Conservation (phyloP, 2,329 filamentous ascomycete species). For the Periconia digitata region DNA sequence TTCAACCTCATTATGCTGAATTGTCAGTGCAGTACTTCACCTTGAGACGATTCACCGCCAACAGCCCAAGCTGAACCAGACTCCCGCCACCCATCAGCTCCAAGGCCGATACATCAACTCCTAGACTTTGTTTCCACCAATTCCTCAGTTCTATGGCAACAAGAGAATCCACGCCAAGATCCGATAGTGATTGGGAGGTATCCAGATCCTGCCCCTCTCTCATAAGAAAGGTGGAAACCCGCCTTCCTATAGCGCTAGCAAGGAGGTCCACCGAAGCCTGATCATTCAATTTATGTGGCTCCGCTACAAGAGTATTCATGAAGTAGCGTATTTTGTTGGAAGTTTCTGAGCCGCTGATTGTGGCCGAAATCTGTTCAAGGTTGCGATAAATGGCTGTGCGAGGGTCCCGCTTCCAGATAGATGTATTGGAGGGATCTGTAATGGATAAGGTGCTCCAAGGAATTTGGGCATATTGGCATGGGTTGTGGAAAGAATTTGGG, state of each 20-base stretch:
- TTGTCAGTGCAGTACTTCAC: no score
- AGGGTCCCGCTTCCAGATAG: slow-evolving; percentile 18
- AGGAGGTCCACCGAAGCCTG: slow-evolving; percentile 9
- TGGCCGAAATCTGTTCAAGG: not conserved
- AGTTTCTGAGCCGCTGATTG: slow-evolving; percentile 1
- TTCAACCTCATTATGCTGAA: no score
- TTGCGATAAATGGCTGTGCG: slow-evolving; percentile 29
- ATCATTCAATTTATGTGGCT: slow-evolving; percentile 12
- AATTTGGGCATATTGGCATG: slow-evolving; percentile 8
- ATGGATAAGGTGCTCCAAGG: slow-evolving; percentile 18
- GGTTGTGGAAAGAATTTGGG: not conserved
- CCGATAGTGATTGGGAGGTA: slow-evolving; percentile 8
- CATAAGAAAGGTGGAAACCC: slow-evolving; percentile 20
- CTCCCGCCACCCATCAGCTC: slow-evolving; percentile 22
- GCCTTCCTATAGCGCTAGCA: slow-evolving; percentile 21
- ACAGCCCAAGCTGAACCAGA: slow-evolving; percentile 28
- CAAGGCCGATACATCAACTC: slow-evolving; percentile 24
- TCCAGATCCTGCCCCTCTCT: slow-evolving; percentile 21
- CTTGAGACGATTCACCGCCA: not conserved
- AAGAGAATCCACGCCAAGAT: slow-evolving; percentile 36
- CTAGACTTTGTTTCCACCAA: slow-evolving; percentile 42
- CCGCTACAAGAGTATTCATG: slow-evolving; percentile 8
- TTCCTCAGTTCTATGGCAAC: slow-evolving; percentile 43
- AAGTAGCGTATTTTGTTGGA: slow-evolving; percentile 7
- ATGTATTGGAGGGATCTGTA: slow-evolving; percentile 14